Percentiles rank a stretch among this genome's conserved stretches.
Evolutionary conservation across 176 grass and related monocot genomes (phyloP).

Genomic region (Carex parvula): DNA sequence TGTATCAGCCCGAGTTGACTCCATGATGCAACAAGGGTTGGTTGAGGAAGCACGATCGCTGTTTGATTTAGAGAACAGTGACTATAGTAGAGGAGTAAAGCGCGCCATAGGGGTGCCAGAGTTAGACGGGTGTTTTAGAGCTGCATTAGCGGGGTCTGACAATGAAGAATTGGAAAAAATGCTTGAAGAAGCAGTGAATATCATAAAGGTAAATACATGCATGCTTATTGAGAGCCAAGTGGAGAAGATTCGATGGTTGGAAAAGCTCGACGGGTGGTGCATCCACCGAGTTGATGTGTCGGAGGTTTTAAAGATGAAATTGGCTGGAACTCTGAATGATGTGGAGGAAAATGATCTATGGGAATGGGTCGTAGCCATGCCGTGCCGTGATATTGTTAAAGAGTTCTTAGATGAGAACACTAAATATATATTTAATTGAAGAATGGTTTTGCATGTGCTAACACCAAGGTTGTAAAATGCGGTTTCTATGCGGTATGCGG

Average conservation of each 20-base stretch:
- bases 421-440: constrained; percentile 16
- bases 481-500: too few species aligned
- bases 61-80: constrained; percentile 45
- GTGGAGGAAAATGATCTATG: constrained; percentile 42
- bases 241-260: constrained; percentile 61
- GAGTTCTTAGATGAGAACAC: constrained; percentile 36
- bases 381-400: constrained; percentile 40
- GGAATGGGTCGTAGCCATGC: constrained; percentile 43
- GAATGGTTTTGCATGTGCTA: neutral
- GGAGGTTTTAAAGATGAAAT: constrained; percentile 21
- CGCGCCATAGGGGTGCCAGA: constrained; percentile 74
- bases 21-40: constrained; percentile 58
- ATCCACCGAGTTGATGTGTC: constrained; percentile 66
- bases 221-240: constrained; percentile 54
- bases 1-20: constrained; percentile 55
- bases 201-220: constrained; percentile 76
- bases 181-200: constrained; percentile 46
- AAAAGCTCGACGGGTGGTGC: constrained; percentile 33
- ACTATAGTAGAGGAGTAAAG: constrained; percentile 62
- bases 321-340: neutral
- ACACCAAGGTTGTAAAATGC: too few species aligned
- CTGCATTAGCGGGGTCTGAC: neutral
- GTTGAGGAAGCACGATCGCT: constrained; percentile 56
- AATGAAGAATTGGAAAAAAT: constrained; percentile 33
- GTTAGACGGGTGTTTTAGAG: constrained; percentile 59